phyloP scores from a whole-genome alignment of 179 eudicot genomes.

The Sideroxylon spinosum region DNA sequence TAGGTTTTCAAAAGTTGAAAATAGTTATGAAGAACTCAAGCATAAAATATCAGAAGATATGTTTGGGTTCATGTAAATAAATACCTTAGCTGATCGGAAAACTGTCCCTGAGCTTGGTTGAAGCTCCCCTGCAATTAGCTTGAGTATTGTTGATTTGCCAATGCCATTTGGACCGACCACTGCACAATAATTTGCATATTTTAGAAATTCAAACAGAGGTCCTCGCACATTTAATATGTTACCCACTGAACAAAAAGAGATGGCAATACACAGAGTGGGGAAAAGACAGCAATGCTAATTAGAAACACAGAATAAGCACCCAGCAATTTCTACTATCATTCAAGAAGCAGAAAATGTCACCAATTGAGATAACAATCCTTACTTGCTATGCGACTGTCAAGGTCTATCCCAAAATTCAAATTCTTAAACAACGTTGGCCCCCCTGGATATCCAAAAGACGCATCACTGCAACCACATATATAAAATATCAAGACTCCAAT shows the following conservation, averaged over 20 bases:
- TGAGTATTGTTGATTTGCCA: slow-evolving; percentile 96
- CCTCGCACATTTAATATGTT: background rate
- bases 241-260: background rate
- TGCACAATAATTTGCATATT: slow-evolving; percentile 27
- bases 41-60: background rate
- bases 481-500: slow-evolving; percentile 6
- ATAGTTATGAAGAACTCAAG: background rate
- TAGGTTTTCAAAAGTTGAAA: background rate
- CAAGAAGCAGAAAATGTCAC: slow-evolving; percentile 1
- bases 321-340: background rate
- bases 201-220: background rate
- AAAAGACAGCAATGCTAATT: background rate
- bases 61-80: background rate
- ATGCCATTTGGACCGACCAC: slow-evolving; percentile 99
- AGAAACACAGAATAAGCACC: background rate
- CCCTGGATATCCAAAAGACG: slow-evolving; percentile 97
- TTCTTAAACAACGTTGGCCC: slow-evolving; percentile 89
- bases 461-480: slow-evolving; percentile 68
- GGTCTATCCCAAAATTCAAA: slow-evolving; percentile 93
- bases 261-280: background rate
- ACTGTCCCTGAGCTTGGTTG: slow-evolving; percentile 98
- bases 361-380: slow-evolving; percentile 36
- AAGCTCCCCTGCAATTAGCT: slow-evolving; percentile 88
- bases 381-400: slow-evolving; percentile 98
- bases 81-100: slow-evolving; percentile 94